These are phyloP conservation scores for Telfairia occidentalis DNA, from an alignment of 331 rosid genomes.

Conservation along the genomic window DNA sequence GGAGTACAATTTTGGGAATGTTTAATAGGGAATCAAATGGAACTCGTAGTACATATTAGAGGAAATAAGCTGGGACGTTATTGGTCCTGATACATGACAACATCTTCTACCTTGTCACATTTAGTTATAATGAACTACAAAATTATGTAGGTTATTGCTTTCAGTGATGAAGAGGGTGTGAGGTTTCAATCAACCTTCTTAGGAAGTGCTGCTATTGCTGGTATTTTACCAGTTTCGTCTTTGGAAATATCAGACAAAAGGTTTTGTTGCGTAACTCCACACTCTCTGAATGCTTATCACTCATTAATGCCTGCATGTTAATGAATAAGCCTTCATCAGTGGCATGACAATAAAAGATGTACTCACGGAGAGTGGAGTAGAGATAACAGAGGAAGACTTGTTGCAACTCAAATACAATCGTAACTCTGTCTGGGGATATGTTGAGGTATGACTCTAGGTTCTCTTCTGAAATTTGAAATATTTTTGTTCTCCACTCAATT, in stretches of 20 bases:
- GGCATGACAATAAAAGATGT: slow-evolving; percentile 45
- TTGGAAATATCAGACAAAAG: slow-evolving; percentile 68
- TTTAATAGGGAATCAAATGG: not conserved
- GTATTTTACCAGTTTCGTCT: slow-evolving; percentile 56
- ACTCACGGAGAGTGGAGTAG: slow-evolving; percentile 48
- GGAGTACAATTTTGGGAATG: too few species aligned
- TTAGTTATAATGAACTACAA: not conserved
- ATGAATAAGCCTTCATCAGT: slow-evolving; percentile 29
- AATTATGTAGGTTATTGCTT: slow-evolving; percentile 66
- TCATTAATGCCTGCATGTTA: slow-evolving; percentile 8
- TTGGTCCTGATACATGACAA: not conserved
- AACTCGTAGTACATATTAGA: not conserved
- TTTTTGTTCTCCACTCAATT: not conserved
- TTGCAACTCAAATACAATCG: slow-evolving; percentile 72
- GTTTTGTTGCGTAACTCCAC: slow-evolving; percentile 27
- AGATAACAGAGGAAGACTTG: slow-evolving; percentile 47
- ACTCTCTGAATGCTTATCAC: not conserved
- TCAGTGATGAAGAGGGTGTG: slow-evolving; percentile 95
- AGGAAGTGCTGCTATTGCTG: slow-evolving; percentile 85
- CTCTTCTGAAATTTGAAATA: not conserved
- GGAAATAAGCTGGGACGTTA: not conserved
- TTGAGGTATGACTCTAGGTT: slow-evolving; percentile 45
- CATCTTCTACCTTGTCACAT: not conserved
- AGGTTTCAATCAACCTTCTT: slow-evolving; percentile 91
- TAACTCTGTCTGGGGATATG: slow-evolving; percentile 73